Percentiles rank a stretch among this genome's conserved stretches.
phyloP scores from a whole-genome alignment of 139 green algal species.

The Coelastrella sp. region DNA sequence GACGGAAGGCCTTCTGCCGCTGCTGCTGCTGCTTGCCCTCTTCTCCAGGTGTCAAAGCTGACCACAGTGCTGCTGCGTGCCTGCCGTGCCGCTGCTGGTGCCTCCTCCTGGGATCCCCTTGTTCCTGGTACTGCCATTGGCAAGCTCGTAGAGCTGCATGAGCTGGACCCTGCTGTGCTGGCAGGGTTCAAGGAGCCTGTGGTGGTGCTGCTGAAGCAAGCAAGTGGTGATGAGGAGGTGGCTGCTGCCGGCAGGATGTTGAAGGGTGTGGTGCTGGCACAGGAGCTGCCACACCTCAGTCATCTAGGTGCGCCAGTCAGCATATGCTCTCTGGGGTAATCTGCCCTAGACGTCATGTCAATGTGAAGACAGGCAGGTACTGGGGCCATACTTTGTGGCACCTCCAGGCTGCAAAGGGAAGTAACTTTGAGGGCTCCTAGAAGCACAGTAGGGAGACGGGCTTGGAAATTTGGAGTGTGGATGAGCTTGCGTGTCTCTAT shows the following conservation, averaged over 20 bases:
- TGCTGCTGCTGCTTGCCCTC: neutral
- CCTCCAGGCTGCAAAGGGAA: too few species aligned
- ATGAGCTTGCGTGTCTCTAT: too few species aligned
- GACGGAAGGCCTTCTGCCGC: neutral
- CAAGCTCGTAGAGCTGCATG: constrained; percentile 72
- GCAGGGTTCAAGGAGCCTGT: constrained; percentile 24
- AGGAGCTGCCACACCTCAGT: constrained; percentile 94
- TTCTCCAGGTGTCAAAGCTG: constrained; percentile 72
- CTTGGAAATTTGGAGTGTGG: too few species aligned
- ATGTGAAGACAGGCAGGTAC: neutral
- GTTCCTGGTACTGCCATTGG: constrained; percentile 79
- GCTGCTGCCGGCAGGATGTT: constrained; percentile 71
- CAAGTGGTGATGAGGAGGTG: constrained; percentile 96
- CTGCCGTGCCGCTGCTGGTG: constrained; percentile 58
- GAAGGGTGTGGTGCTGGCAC: constrained; percentile 85
- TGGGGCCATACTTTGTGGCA: too few species aligned
- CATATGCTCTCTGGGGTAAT: neutral
- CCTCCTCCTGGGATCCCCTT: constrained; percentile 87
- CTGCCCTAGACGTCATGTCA: neutral
- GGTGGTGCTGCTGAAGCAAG: constrained; percentile 78
- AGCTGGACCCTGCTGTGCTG: constrained; percentile 26
- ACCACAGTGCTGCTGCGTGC: constrained; percentile 69
- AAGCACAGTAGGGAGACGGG: too few species aligned
- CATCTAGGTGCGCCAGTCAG: constrained; percentile 80
- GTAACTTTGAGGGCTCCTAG: too few species aligned